Evolutionary conservation across 768 basidiomycete species (phyloP), one percentile per base, ranked within the genome.

Genomic region (Tulasnella calospora): DNA sequence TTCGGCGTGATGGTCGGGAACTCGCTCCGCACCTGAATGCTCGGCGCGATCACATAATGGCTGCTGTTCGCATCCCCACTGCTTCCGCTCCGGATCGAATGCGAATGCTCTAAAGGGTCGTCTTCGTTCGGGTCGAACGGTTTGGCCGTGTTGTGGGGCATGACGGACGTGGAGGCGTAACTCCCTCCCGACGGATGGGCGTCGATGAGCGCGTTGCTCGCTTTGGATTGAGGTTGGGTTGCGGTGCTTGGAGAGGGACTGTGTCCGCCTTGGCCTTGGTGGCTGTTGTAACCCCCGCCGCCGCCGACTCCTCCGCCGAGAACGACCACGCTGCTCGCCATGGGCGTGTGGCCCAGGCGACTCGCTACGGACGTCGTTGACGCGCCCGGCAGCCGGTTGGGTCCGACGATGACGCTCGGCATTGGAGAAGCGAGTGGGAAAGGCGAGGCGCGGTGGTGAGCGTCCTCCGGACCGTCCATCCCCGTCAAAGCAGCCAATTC

Each of bases 401-500:
- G 80, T 7, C 77, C 72, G 23, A 81, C 78, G 77, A 80, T 46
- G 76, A 80, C 80, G 70, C 80, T 78, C 79, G 80, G 79, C 80
- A 89, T 83, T 19, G 80, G 44, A 75, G 81, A 23, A 51, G 41
- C 55, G 15, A n/a, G n/a, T n/a, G 71, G 71, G 36, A 23, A 72
- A 2, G 71, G 44, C 23, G 71, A 72, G 6, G 71, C 36, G 21
- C 75, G 69, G 79, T 30, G 69, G 79, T 30, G 61, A 0, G 61
- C 9, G 23, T 79, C 74, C 67, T 71, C 78, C 17, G 78, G 74
- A 7, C 91, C 90, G 69, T 90, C 92, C 89, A 95, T 92, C 78
- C 97, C 97, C 3, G 94, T 97, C 80, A 99, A 89, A 5, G 94
- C 92, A 27, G 97, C 97, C 72, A 98, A 89, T 86, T 99, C 97